Conservation (phyloP, 441 rosid species). For the Pelargonium cotyledonis region DNA sequence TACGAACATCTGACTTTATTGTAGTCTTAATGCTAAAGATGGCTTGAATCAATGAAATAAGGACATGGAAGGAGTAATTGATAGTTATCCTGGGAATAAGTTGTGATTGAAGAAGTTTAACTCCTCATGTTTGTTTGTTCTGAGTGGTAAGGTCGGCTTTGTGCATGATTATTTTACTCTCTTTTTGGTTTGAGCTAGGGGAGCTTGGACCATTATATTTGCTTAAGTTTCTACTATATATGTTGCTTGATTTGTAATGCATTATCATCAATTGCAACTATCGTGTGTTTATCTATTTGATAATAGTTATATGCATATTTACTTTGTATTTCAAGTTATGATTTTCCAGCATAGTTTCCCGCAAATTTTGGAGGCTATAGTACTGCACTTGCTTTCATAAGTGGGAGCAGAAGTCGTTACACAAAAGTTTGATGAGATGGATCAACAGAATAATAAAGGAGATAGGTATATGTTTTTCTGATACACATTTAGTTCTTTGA, state of each 20-base stretch:
- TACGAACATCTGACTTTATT: background rate
- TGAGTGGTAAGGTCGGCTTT: background rate
- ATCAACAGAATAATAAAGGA: slow-evolving; percentile 51
- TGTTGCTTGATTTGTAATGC: background rate
- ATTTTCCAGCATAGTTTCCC: slow-evolving; percentile 67
- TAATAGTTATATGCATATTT: background rate
- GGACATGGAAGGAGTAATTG: too few species aligned
- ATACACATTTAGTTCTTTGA: slow-evolving; percentile 12
- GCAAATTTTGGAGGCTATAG: slow-evolving; percentile 75
- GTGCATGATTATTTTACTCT: background rate
- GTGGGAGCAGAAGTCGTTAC: slow-evolving; percentile 80
- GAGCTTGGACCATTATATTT: too few species aligned
- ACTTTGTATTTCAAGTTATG: slow-evolving; percentile 6
- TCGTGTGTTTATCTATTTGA: background rate
- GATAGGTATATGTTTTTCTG: slow-evolving; percentile 39
- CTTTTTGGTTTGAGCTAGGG: too few species aligned
- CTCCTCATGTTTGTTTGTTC: background rate
- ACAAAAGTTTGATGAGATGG: slow-evolving; percentile 73
- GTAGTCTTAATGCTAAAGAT: background rate
- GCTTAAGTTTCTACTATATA: background rate
- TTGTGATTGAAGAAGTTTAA: background rate
- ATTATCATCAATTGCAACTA: background rate
- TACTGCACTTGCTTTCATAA: slow-evolving; percentile 77
- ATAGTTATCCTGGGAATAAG: too few species aligned
- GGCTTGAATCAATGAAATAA: background rate